Evolutionary conservation across 2,329 filamentous ascomycete genomes (phyloP), one percentile per base, ranked within the genome.

Genomic region (Colletotrichum sp.): DNA sequence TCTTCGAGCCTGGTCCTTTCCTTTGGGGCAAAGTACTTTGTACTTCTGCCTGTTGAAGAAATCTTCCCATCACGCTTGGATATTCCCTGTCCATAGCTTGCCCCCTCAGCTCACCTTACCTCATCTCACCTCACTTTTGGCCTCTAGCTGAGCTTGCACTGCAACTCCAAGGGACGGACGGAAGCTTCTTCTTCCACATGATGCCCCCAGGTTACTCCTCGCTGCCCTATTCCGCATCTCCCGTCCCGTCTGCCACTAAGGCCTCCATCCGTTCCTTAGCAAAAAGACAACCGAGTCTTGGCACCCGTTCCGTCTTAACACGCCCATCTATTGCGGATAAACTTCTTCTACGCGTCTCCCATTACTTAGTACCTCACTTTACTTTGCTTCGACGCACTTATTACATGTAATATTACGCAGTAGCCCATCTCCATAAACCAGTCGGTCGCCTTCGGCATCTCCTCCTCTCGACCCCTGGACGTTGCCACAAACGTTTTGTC

Each of bases 191-290:
- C 71, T 36, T 71, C 58, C 34, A 74, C 66, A 67, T 28, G 59
- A 48, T 59, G 58, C 36, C 14, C 30, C 59, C 32, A 14, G 66
- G 66, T 18, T 52, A 59, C 67, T 70, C 71, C 48, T 70, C 59
- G 56, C 48, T 64, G 65, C 43, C 26, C 61, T 73, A 65, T 69
- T 58, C 71, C 70, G 70, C 70, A 36, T 43, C 61, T 64, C 66
- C 71, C 71, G 71, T 71, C 67, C 59, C 59, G 48, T 71, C 67
- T 65, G 16, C 34, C 59, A 59, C 67, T 65, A 71, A 63, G 58
- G 71, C 56, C 63, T 55, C 38, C 56, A 62, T 63, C 30, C 65
- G 56, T 69, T 69, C 36, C 43, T 55, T 18, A 69, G 56, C 18
- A 16, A 21, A 34, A 64, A 43, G 38, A 43, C 18, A 43, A n/a